phyloP scores from a whole-genome alignment of 2,329 filamentous ascomycete genomes.

The Ascosphaera apis region DNA sequence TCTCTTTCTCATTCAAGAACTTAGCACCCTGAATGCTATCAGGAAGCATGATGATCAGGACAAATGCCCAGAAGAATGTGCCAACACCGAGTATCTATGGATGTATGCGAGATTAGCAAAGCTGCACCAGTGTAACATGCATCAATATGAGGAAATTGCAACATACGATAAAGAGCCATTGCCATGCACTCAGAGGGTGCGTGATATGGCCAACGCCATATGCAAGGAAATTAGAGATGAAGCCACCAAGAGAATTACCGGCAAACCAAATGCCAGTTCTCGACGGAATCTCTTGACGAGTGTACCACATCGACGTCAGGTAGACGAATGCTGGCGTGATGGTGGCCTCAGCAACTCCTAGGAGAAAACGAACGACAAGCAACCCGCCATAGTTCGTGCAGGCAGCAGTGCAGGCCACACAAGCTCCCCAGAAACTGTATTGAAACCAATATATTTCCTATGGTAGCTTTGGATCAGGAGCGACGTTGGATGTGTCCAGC shows the following conservation, averaged over 20 bases:
- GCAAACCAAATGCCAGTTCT: constrained; percentile 33
- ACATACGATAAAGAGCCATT: constrained; percentile 33
- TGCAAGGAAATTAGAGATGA: constrained; percentile 1
- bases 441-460: constrained; percentile 24
- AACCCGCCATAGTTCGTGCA: constrained; percentile 28
- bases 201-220: constrained; percentile 1
- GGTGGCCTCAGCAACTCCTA: constrained; percentile 32
- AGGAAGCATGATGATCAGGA: constrained; percentile 27
- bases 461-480: constrained; percentile 24
- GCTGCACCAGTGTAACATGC: too few species aligned
- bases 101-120: too few species aligned
- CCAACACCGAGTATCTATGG: constrained; percentile 23
- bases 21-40: constrained; percentile 30
- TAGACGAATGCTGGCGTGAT: constrained; percentile 33
- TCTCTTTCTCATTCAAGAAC: constrained; percentile 34
- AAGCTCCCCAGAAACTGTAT: constrained; percentile 26
- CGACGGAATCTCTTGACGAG: constrained; percentile 31
- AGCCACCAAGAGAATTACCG: constrained; percentile 6
- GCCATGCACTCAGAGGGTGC: constrained; percentile 25
- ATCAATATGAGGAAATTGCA: background rate
- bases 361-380: constrained; percentile 28
- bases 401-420: constrained; percentile 24
- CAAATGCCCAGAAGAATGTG: constrained; percentile 29
- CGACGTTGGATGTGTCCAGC: constrained; percentile 19
- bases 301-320: constrained; percentile 33